These are phyloP conservation scores for Phytophthora capsici DNA, from an alignment of 352 stramenopile genomes.

Conservation along the genomic window DNA sequence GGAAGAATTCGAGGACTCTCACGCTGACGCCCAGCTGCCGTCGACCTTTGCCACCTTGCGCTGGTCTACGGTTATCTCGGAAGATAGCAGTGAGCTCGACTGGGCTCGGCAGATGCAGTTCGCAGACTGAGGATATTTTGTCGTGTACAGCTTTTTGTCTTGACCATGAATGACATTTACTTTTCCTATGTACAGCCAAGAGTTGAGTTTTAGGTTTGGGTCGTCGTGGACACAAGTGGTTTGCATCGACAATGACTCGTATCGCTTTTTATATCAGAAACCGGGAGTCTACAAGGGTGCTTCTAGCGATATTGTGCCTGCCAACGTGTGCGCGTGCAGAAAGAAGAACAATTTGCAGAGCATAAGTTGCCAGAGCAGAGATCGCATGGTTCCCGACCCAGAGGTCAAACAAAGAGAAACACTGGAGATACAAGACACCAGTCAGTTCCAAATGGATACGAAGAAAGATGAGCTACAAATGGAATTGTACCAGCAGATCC, in stretches of 20 bases:
- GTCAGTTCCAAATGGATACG: conserved; percentile 11
- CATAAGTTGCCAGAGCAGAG: conserved; percentile 69
- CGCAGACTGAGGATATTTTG: conserved; percentile 32
- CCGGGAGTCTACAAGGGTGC: conserved; percentile 66
- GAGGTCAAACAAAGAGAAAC: conserved; percentile 72
- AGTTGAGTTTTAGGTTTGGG: conserved; percentile 2
- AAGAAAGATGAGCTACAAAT: not conserved
- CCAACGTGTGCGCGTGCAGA: conserved; percentile 44
- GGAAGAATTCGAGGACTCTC: conserved; percentile 46
- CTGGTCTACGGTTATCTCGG: conserved; percentile 82
- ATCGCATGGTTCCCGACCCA: conserved; percentile 71
- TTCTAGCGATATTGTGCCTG: conserved; percentile 55
- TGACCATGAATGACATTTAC: conserved; percentile 33
- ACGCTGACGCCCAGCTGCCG: conserved; percentile 35
- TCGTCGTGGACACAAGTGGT: not conserved
- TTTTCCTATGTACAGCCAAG: conserved; percentile 18
- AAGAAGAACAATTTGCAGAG: conserved; percentile 52
- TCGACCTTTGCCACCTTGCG: conserved; percentile 72
- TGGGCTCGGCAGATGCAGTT: conserved; percentile 80
- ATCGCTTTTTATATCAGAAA: conserved; percentile 69
- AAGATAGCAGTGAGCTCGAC: conserved; percentile 87
- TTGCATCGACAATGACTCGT: conserved; percentile 6
- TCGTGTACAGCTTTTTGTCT: conserved; percentile 14
- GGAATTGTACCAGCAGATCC: conserved; percentile 75
- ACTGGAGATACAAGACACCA: conserved; percentile 39